Evolutionary conservation across 352 stramenopile genomes (phyloP), one percentile per base, ranked within the genome.

Genomic region (Pythium brachiatum): DNA sequence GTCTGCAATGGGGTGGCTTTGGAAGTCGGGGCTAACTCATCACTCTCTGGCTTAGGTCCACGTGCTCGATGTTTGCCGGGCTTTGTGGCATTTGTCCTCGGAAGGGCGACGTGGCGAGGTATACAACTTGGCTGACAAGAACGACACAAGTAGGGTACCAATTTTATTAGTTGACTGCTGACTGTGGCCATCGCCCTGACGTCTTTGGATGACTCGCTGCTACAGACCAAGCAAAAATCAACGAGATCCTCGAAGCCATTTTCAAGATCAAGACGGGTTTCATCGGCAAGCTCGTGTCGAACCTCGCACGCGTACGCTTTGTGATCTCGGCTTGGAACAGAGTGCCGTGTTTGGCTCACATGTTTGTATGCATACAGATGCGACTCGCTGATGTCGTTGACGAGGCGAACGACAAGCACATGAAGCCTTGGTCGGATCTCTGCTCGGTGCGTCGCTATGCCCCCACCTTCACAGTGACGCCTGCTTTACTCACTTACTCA

Each of bases 341-440:
- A 25, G 15, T 64, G 12, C 36, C 52, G 11, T 41, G 20, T 20
- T 58, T 31, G 5, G 5, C 29, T 34, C 29, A 34, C 29, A 34
- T 9, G 5, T 34, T 5, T 34, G 5, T 34, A 34, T 34, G 5
- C 7, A 12, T 57, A 16, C 47, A 84, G 75, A 50, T 95, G 46
- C 81, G 82, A 8, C 74, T 95, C 7, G 72, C 78, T 36, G 83
- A 93, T 51, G 83, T 94, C 47, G 86, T 93, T n/a, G 76, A 95
- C 63, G 83, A 94, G 62, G 85, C 85, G n/a, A 95, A 95, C 56
- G 86, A 95, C 53, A 95, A 95, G 75, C 86, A 95, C 68, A 91
- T 95, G 83, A 79, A 89, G 63, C 86, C 86, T 1, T 95, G 86
- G 86, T 88, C 84, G 16, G 84, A 95, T 64, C 73, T 95, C 23